Conservation (phyloP, 2,329 filamentous ascomycete species). For the Endoconidiophora laricicola region DNA sequence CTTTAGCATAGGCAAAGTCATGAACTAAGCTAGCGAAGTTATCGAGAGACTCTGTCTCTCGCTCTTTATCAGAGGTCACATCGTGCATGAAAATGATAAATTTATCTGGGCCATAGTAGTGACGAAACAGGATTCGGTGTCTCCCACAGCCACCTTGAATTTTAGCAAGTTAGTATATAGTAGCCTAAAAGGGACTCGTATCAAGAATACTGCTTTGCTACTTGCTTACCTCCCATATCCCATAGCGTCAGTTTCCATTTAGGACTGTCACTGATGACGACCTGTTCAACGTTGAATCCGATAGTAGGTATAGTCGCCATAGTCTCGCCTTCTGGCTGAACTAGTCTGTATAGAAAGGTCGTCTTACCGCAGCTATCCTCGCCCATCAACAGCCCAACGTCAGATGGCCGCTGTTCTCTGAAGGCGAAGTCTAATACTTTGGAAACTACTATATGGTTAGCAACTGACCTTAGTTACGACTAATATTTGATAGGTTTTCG, state of each 20-base stretch:
- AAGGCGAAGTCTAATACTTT: no score
- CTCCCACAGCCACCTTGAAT: slow-evolving; percentile 1
- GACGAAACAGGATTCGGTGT: neutral
- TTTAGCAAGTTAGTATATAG: neutral
- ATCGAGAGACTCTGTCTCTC: neutral
- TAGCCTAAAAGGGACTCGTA: no score
- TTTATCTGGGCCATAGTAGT: neutral
- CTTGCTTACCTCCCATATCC: slow-evolving; percentile 1
- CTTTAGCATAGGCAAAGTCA: neutral
- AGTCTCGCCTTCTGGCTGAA: neutral
- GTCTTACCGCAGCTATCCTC: slow-evolving; percentile 3
- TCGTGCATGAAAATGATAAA: slow-evolving; percentile 5
- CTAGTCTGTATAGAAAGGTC: neutral
- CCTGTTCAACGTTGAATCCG: slow-evolving; percentile 6
- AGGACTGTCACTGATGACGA: neutral
- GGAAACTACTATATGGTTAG: no score
- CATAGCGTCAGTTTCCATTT: neutral
- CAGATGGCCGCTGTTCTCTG: neutral
- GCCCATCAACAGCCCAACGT: neutral
- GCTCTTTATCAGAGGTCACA: neutral
- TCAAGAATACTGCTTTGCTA: no score
- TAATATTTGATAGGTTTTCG: no score
- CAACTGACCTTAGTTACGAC: no score
- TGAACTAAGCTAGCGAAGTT: neutral
- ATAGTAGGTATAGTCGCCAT: slow-evolving; percentile 3